Conservation (phyloP, 2,329 filamentous ascomycete species). For the Chaetomium globosum region DNA sequence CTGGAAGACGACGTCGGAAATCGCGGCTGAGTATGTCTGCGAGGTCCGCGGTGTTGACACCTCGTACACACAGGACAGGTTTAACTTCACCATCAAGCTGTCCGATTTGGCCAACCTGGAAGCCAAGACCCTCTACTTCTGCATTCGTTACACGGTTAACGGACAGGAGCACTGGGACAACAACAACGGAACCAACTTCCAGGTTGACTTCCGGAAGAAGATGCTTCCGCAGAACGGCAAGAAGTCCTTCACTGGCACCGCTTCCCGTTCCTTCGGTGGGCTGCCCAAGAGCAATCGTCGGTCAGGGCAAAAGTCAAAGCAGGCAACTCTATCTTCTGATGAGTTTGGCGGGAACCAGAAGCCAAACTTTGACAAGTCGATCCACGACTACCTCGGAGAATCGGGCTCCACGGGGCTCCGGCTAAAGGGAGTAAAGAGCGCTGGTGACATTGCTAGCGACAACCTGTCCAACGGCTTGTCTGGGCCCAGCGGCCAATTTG, state of each 20-base stretch:
- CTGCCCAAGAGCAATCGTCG: conserved; percentile 70
- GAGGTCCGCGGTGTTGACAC: conserved; percentile 70
- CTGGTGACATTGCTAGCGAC: conserved; percentile 64
- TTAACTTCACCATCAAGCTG: conserved; percentile 91
- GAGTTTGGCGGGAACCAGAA: conserved; percentile 69
- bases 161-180: conserved; percentile 95
- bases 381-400: conserved; percentile 67
- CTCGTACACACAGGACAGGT: conserved; percentile 74
- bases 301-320: conserved; percentile 53
- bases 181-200: conserved; percentile 84
- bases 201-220: conserved; percentile 89
- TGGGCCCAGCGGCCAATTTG: conserved; percentile 71
- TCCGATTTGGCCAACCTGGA: conserved; percentile 90
- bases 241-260: conserved; percentile 54
- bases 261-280: conserved; percentile 54
- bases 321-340: conserved; percentile 63
- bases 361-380: conserved; percentile 61
- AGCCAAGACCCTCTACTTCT: conserved; percentile 89
- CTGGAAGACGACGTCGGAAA: conserved; percentile 98
- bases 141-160: conserved; percentile 82
- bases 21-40: conserved; percentile 82
- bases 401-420: conserved; percentile 61
- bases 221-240: conserved; percentile 63
- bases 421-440: conserved; percentile 70
- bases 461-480: conserved; percentile 56